These are phyloP conservation scores for Pseudevernia furfuracea DNA, from an alignment of 495 filamentous ascomycete species.

Conservation along the genomic window DNA sequence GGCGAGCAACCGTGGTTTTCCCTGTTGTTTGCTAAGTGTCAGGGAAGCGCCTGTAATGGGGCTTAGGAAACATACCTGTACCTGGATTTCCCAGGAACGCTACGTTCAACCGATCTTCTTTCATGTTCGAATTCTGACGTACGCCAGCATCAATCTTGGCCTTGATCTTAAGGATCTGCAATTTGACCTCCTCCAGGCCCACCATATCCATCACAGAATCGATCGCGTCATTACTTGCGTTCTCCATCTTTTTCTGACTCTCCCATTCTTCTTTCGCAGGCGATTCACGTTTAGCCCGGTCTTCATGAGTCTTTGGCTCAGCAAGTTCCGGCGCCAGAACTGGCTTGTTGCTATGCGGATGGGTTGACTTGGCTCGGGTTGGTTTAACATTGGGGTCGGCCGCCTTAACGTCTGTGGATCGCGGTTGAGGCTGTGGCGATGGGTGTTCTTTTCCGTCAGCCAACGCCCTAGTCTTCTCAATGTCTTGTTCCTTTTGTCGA, in stretches of 20 bases:
- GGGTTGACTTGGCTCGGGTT: too few relatives aligned
- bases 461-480: constrained; percentile 18
- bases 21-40: too few relatives aligned
- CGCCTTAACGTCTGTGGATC: too few relatives aligned
- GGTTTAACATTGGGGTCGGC: too few relatives aligned
- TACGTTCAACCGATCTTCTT: constrained; percentile 53
- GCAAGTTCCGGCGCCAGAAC: too few relatives aligned
- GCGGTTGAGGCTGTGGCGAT: too few relatives aligned
- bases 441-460: background rate
- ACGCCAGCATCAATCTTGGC: constrained; percentile 53
- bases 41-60: too few relatives aligned
- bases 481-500: constrained; percentile 38
- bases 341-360: too few relatives aligned
- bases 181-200: constrained; percentile 65
- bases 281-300: background rate
- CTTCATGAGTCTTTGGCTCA: too few relatives aligned
- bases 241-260: constrained; percentile 45
- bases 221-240: constrained; percentile 46
- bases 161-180: constrained; percentile 57
- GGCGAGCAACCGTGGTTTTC: constrained; percentile 74
- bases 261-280: constrained; percentile 47
- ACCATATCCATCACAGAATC: constrained; percentile 65
- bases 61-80: constrained; percentile 46
- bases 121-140: constrained; percentile 50
- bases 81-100: constrained; percentile 73